A percentile compares a stretch with the other conserved stretches of the same genome.
Conservation (phyloP, 805 yeast genomes). For the Kurtzmaniella cleridarum region DNA sequence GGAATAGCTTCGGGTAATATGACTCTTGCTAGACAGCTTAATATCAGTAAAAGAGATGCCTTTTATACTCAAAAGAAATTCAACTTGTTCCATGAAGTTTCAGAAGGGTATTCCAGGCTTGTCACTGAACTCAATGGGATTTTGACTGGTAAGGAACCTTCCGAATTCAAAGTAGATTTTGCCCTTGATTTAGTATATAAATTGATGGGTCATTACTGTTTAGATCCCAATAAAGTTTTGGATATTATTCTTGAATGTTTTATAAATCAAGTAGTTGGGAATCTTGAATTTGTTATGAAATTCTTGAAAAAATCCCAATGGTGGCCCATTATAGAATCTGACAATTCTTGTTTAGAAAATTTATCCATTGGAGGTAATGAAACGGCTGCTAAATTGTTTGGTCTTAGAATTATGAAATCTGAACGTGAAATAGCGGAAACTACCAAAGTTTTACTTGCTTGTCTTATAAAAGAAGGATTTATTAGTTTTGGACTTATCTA, state of each 20-base stretch:
- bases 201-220: constrained; percentile 66
- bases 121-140: constrained; percentile 44
- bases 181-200: constrained; percentile 46
- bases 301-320: constrained; percentile 53
- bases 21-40: constrained; percentile 30
- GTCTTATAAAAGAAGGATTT: constrained; percentile 61
- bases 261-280: constrained; percentile 36
- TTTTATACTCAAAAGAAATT: constrained; percentile 49
- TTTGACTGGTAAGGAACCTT: constrained; percentile 31
- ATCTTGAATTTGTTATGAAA: constrained; percentile 42
- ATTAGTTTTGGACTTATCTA: constrained; percentile 59
- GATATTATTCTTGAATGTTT: constrained; percentile 57
- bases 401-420: constrained; percentile 32
- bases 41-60: constrained; percentile 35
- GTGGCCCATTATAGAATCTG: constrained; percentile 53
- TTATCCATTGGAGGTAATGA: constrained; percentile 50
- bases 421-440: constrained; percentile 37
- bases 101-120: constrained; percentile 72
- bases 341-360: constrained; percentile 14
- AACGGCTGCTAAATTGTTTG: constrained; percentile 50
- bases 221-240: constrained; percentile 69
- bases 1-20: constrained; percentile 26
- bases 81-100: constrained; percentile 66
- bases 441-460: constrained; percentile 41
- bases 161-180: constrained; percentile 36